Conservation (phyloP, 352 stramenopile species). For the Phytopythium vexans region DNA sequence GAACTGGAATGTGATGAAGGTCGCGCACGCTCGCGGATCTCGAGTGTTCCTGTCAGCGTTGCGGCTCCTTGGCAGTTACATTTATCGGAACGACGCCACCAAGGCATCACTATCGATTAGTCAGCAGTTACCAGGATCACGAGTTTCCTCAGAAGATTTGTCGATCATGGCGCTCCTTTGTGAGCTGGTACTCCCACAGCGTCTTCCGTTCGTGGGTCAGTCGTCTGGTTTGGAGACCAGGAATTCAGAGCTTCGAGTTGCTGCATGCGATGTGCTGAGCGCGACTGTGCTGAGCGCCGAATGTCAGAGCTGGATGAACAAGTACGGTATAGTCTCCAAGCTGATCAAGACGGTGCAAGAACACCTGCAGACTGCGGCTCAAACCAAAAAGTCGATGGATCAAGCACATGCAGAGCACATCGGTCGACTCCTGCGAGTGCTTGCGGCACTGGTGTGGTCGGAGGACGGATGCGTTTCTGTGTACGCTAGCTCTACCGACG, state of each 20-base stretch:
- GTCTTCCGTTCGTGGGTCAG: background rate
- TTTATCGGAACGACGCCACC: conserved; percentile 33
- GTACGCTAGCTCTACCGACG: conserved; percentile 23
- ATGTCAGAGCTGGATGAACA: conserved; percentile 42
- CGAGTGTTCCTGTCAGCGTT: conserved; percentile 37
- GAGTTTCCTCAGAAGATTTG: background rate
- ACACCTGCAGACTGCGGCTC: conserved; percentile 23
- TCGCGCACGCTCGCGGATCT: conserved; percentile 39
- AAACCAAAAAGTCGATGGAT: conserved; percentile 33
- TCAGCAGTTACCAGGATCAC: background rate
- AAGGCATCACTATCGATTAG: conserved; percentile 31
- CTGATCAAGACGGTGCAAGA: conserved; percentile 36
- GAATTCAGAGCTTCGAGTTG: conserved; percentile 22
- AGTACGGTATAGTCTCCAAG: conserved; percentile 33
- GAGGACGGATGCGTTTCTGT: conserved; percentile 47
- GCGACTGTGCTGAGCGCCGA: conserved; percentile 44
- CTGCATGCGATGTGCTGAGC: conserved; percentile 43
- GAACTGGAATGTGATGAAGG: conserved; percentile 59
- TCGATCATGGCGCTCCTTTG: conserved; percentile 3
- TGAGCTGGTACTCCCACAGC: background rate
- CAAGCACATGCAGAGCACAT: conserved; percentile 28
- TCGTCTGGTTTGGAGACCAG: background rate
- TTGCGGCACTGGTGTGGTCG: conserved; percentile 32
- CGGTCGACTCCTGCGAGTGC: conserved; percentile 38
- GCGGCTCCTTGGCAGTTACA: conserved; percentile 46